Conservation (phyloP, 1,284 basidiomycete species). For the Apiotrichum porosum region DNA sequence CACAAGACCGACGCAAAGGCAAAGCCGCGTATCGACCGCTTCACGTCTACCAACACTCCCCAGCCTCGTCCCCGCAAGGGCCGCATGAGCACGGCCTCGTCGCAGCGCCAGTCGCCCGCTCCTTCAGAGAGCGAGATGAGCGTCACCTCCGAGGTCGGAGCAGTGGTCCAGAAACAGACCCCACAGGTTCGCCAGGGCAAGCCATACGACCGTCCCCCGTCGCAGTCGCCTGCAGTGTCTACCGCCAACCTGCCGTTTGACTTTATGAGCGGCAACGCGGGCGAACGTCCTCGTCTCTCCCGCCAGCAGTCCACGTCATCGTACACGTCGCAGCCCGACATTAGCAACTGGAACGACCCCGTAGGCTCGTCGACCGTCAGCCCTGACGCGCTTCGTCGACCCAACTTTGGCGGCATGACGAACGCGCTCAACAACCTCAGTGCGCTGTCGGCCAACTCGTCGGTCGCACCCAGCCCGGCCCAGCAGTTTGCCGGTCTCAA, state of each 20-base stretch:
- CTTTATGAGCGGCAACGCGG: constrained; percentile 9
- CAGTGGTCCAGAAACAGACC: constrained; percentile 39
- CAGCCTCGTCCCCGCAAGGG: constrained; percentile 33
- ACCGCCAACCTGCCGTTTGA: constrained; percentile 25
- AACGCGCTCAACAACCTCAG: constrained; percentile 10
- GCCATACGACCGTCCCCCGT: constrained; percentile 41
- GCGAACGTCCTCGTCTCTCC: constrained; percentile 21
- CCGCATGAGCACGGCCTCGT: constrained; percentile 37
- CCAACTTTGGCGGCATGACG: constrained; percentile 28
- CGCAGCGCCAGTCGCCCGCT: constrained; percentile 34
- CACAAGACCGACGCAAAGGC: constrained; percentile 69
- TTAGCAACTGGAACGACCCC: constrained; percentile 16
- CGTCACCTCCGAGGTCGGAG: constrained; percentile 41
- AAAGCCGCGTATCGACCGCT: constrained; percentile 27
- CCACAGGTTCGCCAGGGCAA: constrained; percentile 34
- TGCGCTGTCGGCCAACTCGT: constrained; percentile 15
- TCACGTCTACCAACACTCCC: constrained; percentile 7
- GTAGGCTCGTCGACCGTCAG: constrained; percentile 30
- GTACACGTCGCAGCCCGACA: constrained; percentile 12
- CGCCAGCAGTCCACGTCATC: constrained; percentile 31
- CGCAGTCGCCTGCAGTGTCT: constrained; percentile 28
- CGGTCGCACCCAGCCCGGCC: constrained; percentile 14
- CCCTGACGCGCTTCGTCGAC: constrained; percentile 33
- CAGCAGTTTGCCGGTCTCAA: constrained; percentile 4
- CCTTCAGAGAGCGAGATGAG: constrained; percentile 40